Evolutionary conservation across 164 flowering plant species (phyloP).

Genomic region (Nymphaea thermarum): DNA sequence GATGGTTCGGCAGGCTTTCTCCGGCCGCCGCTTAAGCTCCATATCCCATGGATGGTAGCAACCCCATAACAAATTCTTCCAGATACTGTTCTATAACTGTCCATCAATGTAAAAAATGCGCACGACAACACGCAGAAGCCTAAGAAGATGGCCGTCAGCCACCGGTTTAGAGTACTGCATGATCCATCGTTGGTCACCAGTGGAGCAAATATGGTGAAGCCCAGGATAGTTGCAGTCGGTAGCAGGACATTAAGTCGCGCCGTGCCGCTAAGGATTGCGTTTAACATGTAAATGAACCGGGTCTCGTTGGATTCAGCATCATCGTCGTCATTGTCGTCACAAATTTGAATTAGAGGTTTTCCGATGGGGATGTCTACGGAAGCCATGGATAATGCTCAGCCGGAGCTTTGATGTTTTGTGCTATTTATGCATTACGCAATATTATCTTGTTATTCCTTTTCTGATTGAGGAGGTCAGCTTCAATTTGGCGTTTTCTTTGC

Average conservation of each 20-base stretch:
- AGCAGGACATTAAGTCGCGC: constrained; percentile 49
- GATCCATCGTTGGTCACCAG: constrained; percentile 43
- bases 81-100: constrained; percentile 33
- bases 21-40: constrained; percentile 40
- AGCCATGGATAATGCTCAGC: no score
- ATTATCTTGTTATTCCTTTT: no score
- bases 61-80: constrained; percentile 49
- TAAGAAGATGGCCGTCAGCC: constrained; percentile 34
- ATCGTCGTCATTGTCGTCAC: not conserved
- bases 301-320: constrained; percentile 27
- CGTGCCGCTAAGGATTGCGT: constrained; percentile 43
- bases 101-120: constrained; percentile 40
- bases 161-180: constrained; percentile 24
- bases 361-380: no score
- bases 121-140: constrained; percentile 27
- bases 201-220: constrained; percentile 53
- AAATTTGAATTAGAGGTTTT: no score
- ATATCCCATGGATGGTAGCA: constrained; percentile 40
- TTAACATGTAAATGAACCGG: constrained; percentile 20
- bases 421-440: no score
- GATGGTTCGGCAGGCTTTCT: constrained; percentile 26
- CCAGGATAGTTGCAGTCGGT: constrained; percentile 47
- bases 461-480: no score
- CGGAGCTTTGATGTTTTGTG: no score
- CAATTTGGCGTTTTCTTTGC: no score